These are phyloP conservation scores for Flaveria bidentis DNA, from an alignment of 129 eudicot species.

Conservation along the genomic window DNA sequence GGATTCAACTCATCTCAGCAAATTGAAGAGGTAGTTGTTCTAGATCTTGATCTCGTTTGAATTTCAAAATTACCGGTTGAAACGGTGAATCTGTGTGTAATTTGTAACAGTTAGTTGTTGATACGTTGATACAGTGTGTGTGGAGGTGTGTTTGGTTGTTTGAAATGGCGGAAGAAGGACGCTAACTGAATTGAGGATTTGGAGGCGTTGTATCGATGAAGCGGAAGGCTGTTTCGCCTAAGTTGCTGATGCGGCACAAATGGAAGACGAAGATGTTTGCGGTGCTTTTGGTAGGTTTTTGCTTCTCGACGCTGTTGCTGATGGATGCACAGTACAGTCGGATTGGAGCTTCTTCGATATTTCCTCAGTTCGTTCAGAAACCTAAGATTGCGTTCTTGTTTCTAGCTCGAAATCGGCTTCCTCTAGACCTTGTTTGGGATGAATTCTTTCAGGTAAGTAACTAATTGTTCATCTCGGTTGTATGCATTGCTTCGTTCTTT, in stretches of 20 bases:
- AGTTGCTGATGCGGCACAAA: conserved; percentile 44
- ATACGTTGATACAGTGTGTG: conserved; percentile 13
- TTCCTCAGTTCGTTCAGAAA: conserved; percentile 44
- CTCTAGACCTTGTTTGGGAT: conserved; percentile 88
- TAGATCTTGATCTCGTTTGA: conserved; percentile 25
- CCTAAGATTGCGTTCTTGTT: conserved; percentile 89
- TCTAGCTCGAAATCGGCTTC: conserved; percentile 87
- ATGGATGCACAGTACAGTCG: conserved; percentile 57
- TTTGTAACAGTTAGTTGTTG: background rate
- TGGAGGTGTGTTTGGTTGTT: background rate
- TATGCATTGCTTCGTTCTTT: too few relatives aligned
- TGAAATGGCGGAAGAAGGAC: conserved; percentile 24
- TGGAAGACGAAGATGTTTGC: conserved; percentile 66
- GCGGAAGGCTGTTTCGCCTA: conserved; percentile 56
- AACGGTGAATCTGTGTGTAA: too few relatives aligned
- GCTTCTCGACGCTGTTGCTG: conserved; percentile 53
- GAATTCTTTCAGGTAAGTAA: conserved; percentile 68
- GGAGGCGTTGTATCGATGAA: conserved; percentile 45
- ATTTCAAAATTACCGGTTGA: background rate
- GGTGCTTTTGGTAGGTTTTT: conserved; percentile 48
- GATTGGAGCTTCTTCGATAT: conserved; percentile 44
- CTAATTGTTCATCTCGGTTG: too few relatives aligned
- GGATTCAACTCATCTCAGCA: background rate
- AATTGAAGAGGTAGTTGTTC: background rate
- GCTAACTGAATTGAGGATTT: conserved; percentile 21